Evolutionary conservation across 768 basidiomycete genomes (phyloP).

Genomic region (Fistulinella prunicolor): DNA sequence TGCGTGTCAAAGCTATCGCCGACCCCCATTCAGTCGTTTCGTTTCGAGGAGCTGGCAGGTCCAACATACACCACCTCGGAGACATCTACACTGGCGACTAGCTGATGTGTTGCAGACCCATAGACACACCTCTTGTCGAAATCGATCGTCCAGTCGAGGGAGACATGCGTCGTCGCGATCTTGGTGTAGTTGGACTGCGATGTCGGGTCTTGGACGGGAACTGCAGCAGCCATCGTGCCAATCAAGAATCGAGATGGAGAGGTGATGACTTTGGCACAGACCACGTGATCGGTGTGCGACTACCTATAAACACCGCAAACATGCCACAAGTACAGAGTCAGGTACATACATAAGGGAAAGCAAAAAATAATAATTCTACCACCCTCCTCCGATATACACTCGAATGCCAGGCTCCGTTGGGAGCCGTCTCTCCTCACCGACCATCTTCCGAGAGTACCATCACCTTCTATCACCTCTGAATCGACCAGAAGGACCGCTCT

Average conservation of each 20-base stretch:
- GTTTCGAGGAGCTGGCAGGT: background rate
- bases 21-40: background rate
- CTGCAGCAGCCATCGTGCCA: constrained; percentile 10
- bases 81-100: constrained; percentile 40
- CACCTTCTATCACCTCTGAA: too few relatives aligned
- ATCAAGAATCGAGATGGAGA: too few relatives aligned
- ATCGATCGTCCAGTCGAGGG: constrained; percentile 58
- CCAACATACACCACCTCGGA: constrained; percentile 41
- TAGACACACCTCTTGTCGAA: constrained; percentile 44
- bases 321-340: too few relatives aligned
- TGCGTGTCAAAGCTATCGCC: constrained; percentile 46
- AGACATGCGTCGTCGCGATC: constrained; percentile 46
- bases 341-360: too few relatives aligned
- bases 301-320: too few relatives aligned
- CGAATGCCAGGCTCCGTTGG: too few relatives aligned
- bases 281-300: constrained; percentile 18
- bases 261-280: too few relatives aligned
- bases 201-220: constrained; percentile 37
- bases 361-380: too few relatives aligned
- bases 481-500: too few relatives aligned
- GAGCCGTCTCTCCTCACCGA: too few relatives aligned
- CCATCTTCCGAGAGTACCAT: too few relatives aligned
- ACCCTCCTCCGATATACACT: too few relatives aligned
- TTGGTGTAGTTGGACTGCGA: constrained; percentile 58
- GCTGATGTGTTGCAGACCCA: constrained; percentile 46